A percentile compares a stretch with the other conserved stretches of the same genome.
phyloP scores from a whole-genome alignment of 257 asterid species.

The Mitragyna speciosa region DNA sequence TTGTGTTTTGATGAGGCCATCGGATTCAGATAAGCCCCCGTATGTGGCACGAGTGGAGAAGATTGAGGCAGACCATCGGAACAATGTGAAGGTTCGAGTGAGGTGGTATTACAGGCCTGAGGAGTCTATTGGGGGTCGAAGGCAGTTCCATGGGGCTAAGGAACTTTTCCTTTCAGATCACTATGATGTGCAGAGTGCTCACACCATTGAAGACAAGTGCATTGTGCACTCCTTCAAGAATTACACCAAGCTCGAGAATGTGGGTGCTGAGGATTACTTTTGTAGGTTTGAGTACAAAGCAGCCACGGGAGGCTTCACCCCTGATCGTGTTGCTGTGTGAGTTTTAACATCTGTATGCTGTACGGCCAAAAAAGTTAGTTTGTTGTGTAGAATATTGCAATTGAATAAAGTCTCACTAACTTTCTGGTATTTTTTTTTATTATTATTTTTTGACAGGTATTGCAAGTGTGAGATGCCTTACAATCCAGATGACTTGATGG shows the following conservation, averaged over 20 bases:
- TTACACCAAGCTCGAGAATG: constrained; percentile 83
- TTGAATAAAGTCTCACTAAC: neutral
- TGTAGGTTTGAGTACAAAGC: constrained; percentile 88
- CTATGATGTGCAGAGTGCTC: constrained; percentile 81
- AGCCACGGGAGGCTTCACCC: constrained; percentile 85
- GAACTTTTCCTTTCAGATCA: constrained; percentile 88
- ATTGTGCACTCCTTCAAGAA: constrained; percentile 71
- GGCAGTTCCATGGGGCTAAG: constrained; percentile 91
- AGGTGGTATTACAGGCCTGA: constrained; percentile 86
- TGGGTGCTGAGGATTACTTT: constrained; percentile 79
- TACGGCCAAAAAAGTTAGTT: neutral
- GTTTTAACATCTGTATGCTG: constrained; percentile 21
- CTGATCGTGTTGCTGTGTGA: constrained; percentile 94
- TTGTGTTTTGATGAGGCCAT: constrained; percentile 77
- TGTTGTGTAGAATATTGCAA: neutral
- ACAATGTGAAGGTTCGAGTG: constrained; percentile 66
- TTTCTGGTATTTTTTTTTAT: neutral
- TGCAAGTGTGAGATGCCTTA: constrained; percentile 94
- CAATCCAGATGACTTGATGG: constrained; percentile 89
- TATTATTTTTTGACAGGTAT: constrained; percentile 47
- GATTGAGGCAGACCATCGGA: constrained; percentile 74
- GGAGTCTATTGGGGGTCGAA: constrained; percentile 82
- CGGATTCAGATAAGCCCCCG: constrained; percentile 70
- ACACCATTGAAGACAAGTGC: constrained; percentile 90
- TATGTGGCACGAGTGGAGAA: constrained; percentile 83